phyloP scores from a whole-genome alignment of 139 green algal species.

The Haematococcus sp. region DNA sequence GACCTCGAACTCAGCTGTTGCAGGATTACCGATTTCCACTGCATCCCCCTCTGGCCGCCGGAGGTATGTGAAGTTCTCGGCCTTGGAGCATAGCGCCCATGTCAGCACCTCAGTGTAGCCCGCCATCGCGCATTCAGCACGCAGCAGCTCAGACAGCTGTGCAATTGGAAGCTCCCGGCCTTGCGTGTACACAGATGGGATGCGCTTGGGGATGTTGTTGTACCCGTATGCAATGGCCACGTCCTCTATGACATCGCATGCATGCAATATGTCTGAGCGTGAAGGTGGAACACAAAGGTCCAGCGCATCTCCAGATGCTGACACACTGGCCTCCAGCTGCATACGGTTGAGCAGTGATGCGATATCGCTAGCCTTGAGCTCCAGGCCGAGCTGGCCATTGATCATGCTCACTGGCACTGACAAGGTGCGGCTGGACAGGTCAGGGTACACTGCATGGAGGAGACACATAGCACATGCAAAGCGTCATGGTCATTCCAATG shows the following conservation, averaged over 20 bases:
- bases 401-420: slow-evolving; percentile 76
- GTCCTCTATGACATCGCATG: slow-evolving; percentile 97
- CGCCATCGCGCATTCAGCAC: slow-evolving; percentile 78
- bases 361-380: slow-evolving; percentile 51
- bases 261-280: slow-evolving; percentile 91
- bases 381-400: slow-evolving; percentile 78
- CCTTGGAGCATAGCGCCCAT: slow-evolving; percentile 81
- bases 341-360: slow-evolving; percentile 80
- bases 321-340: slow-evolving; percentile 66
- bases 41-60: slow-evolving; percentile 34
- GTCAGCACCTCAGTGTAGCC: slow-evolving; percentile 85
- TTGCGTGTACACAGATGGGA: slow-evolving; percentile 12
- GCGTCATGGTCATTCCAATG: neutral
- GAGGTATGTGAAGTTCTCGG: slow-evolving; percentile 88
- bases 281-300: slow-evolving; percentile 77
- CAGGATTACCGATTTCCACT: slow-evolving; percentile 91
- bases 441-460: slow-evolving; percentile 70
- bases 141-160: slow-evolving; percentile 84
- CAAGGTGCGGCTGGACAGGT: slow-evolving; percentile 65
- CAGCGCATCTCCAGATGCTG: neutral
- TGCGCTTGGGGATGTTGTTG: slow-evolving; percentile 88
- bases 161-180: slow-evolving; percentile 91
- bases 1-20: slow-evolving; percentile 92
- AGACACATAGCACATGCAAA: neutral
- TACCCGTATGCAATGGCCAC: slow-evolving; percentile 97